phyloP scores from a whole-genome alignment of 345 rosid genomes.

The Citrus glauca region DNA sequence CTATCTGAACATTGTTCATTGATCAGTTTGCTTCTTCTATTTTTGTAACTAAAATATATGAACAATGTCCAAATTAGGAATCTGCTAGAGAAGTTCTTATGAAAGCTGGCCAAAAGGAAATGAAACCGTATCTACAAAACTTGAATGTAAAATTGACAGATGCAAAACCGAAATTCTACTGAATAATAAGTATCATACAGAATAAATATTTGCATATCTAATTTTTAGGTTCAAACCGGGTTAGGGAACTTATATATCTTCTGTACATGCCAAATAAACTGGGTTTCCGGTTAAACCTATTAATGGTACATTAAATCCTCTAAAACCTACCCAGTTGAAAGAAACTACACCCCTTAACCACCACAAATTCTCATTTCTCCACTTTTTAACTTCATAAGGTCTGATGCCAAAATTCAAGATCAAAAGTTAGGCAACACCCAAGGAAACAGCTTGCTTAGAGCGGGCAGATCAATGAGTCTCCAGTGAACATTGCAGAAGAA shows the following conservation, averaged over 20 bases:
- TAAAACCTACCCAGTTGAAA: conserved; percentile 2
- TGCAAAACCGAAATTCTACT: background rate
- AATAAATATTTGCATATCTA: background rate
- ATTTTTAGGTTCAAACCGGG: background rate
- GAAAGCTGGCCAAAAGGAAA: background rate
- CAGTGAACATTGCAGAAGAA: conserved; percentile 24
- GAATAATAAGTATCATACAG: background rate
- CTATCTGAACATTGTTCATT: too few relatives aligned
- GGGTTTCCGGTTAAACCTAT: background rate
- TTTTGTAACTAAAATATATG: background rate
- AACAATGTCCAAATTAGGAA: background rate
- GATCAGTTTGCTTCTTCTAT: background rate
- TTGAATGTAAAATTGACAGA: background rate
- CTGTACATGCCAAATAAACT: conserved; percentile 11
- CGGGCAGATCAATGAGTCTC: conserved; percentile 26
- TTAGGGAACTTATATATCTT: conserved; percentile 4
- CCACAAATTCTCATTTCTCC: conserved; percentile 4
- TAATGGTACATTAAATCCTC: background rate
- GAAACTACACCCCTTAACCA: background rate
- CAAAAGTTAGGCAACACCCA: conserved; percentile 15
- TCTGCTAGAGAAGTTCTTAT: background rate
- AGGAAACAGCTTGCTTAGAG: background rate
- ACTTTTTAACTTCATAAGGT: background rate
- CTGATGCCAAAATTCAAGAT: background rate
- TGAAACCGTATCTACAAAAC: background rate